A percentile compares a stretch with the other conserved stretches of the same genome.
Conservation (phyloP, 202 grass and related monocot species). For the Cymbopogon flexuosus region DNA sequence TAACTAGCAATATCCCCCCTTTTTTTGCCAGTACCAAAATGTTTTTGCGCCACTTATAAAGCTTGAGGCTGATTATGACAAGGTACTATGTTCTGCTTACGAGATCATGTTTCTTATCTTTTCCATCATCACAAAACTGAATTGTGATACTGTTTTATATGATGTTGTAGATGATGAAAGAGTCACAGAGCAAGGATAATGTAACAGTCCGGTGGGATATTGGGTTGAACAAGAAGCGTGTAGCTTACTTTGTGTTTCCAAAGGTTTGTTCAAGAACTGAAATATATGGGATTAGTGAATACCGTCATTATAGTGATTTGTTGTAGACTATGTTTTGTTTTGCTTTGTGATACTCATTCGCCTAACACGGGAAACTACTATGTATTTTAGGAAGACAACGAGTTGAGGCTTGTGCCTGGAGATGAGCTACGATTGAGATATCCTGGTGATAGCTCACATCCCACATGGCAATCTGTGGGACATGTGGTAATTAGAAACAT, state of each 20-base stretch:
- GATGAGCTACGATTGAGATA: conserved; percentile 95
- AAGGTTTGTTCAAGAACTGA: conserved; percentile 56
- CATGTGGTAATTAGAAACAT: conserved; percentile 71
- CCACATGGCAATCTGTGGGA: conserved; percentile 96
- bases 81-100: conserved; percentile 48
- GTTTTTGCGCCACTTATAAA: conserved; percentile 97
- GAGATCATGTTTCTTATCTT: conserved; percentile 1
- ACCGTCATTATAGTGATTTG: background rate
- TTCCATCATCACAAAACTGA: background rate
- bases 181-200: conserved; percentile 99
- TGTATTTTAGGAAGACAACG: conserved; percentile 91
- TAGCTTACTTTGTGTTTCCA: conserved; percentile 98
- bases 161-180: conserved; percentile 96
- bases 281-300: background rate
- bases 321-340: background rate
- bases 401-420: conserved; percentile 95
- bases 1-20: conserved; percentile 27
- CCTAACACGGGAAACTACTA: conserved; percentile 2
- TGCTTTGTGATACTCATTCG: background rate
- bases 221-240: conserved; percentile 94
- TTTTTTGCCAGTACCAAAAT: conserved; percentile 92
- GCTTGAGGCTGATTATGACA: conserved; percentile 99
- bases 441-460: conserved; percentile 82
- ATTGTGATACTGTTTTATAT: conserved; percentile 7
- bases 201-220: conserved; percentile 93